Base-by-base conservation (phyloP, 768 basidiomycete genomes). In the Phaeotremella skinneri region DNA sequence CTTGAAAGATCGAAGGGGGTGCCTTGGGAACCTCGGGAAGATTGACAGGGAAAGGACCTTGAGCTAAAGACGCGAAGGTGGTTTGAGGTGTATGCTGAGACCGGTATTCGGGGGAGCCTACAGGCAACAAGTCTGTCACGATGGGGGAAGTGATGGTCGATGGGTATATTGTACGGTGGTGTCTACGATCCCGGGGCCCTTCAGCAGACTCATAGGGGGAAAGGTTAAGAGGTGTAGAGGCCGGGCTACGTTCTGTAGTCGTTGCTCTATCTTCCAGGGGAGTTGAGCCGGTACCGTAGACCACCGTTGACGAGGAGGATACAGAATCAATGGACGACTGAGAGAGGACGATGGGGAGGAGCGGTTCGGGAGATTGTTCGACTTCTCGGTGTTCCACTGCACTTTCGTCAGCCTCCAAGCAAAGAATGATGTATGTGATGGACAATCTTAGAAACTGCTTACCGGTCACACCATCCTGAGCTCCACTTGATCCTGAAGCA, bases 331-430 rank as follows among this genome's bases (percentile, higher is more conserved):
- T 9, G n/a, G 37, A 9, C 9, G 37, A 39, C n/a, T 9, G n/a
- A 9, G 9, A n/a, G n/a, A n/a, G 9, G n/a, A n/a, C 11, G 9
- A n/a, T 39, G 9, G 37, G 11, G n/a, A 9, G 11, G 37, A 39
- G 13, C 6, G 43, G 43, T 20, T 45, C 43, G 43, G 43, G 43
- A 45, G 43, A 9, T 7, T 45, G 43, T 45, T 45, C 26, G 9
- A 64, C 62, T 57, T 63, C 66, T n/a, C 58, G 66, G 21, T 67
- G 66, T 27, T 67, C 61, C 42, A 62, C 61, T 62, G 41, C 37
- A 39, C 9, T 39, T 39, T 11, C 7, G 23, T 20, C 23, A 45
- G 43, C 43, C n/a, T n/a, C n/a, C n/a, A n/a, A n/a, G n/a, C n/a
- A n/a, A n/a, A n/a, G n/a, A n/a, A n/a, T n/a, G n/a, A n/a, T n/a